A percentile compares a stretch with the other conserved stretches of the same genome.
Conservation (phyloP, 2,329 filamentous ascomycete genomes). For the Pyricularia pennisetigena region DNA sequence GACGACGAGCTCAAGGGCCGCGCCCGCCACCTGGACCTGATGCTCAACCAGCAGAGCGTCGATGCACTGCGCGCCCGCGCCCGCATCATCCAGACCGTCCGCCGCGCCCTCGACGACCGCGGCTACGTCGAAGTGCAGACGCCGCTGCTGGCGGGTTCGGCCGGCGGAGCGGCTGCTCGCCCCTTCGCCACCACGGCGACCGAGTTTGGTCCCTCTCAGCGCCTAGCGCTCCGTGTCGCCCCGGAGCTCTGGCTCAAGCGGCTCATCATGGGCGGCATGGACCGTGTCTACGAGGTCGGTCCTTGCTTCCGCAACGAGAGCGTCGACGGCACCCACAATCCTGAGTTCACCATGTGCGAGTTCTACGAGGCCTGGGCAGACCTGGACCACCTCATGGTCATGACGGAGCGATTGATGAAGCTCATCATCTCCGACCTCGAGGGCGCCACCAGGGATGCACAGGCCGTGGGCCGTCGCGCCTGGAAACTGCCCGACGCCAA, state of each 20-base stretch:
- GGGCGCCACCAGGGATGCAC: constrained; percentile 22
- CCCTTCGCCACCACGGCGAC: constrained; percentile 76
- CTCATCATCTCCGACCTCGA: constrained; percentile 43
- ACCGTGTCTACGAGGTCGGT: constrained; percentile 87
- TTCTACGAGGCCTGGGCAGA: constrained; percentile 86
- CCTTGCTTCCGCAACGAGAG: constrained; percentile 90
- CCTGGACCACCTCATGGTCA: constrained; percentile 61
- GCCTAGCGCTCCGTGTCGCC: constrained; percentile 72
- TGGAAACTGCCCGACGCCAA: not conserved
- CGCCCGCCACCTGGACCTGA: constrained; percentile 76
- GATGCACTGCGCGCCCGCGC: constrained; percentile 68
- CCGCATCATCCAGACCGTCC: constrained; percentile 62
- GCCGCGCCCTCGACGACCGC: constrained; percentile 60
- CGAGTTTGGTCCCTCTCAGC: constrained; percentile 45
- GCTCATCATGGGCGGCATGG: constrained; percentile 78
- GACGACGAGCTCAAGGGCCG: constrained; percentile 60
- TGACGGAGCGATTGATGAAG: constrained; percentile 63
- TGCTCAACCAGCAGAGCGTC: constrained; percentile 59
- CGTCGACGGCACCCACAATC: constrained; percentile 85
- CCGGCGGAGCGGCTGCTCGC: constrained; percentile 79
- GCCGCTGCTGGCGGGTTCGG: constrained; percentile 71
- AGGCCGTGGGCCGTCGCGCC: constrained; percentile 13
- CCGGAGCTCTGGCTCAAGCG: constrained; percentile 95
- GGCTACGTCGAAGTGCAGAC: constrained; percentile 85
- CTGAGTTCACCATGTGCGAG: constrained; percentile 95